Evolutionary conservation across 768 basidiomycete genomes (phyloP).

Genomic region (Russula sp.): DNA sequence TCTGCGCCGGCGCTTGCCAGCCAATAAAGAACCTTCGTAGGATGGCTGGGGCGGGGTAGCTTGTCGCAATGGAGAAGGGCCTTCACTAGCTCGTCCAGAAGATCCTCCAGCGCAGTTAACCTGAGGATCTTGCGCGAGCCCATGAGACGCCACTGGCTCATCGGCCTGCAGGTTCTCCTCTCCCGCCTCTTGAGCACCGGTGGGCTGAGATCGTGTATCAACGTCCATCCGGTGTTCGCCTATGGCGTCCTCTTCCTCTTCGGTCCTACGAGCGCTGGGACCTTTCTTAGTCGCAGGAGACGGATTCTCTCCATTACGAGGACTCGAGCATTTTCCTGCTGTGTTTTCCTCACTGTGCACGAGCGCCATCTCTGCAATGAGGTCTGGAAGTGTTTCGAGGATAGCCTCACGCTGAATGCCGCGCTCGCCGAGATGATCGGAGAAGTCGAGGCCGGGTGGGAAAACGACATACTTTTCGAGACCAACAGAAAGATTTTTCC

Average conservation of each 20-base stretch:
- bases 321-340: background rate
- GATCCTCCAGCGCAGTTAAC: background rate
- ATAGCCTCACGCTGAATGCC: conserved; percentile 19
- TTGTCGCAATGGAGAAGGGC: background rate
- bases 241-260: conserved; percentile 27
- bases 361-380: conserved; percentile 4
- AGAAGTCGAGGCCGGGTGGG: conserved; percentile 61
- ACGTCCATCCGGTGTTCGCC: conserved; percentile 20
- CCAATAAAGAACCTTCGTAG: background rate
- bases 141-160: background rate
- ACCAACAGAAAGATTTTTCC: conserved; percentile 61
- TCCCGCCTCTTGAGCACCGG: background rate
- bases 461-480: conserved; percentile 63
- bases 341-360: background rate
- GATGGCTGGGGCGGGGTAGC: background rate
- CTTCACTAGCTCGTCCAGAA: background rate
- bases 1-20: background rate
- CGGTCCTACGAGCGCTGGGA: conserved; percentile 16
- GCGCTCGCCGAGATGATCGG: conserved; percentile 33
- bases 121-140: background rate
- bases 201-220: background rate
- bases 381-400: conserved; percentile 15
- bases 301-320: background rate
- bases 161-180: background rate
- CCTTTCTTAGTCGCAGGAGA: conserved; percentile 22